These are phyloP conservation scores for Curvularia lunata DNA, from an alignment of 2,329 filamentous ascomycete genomes.

Conservation along the genomic window DNA sequence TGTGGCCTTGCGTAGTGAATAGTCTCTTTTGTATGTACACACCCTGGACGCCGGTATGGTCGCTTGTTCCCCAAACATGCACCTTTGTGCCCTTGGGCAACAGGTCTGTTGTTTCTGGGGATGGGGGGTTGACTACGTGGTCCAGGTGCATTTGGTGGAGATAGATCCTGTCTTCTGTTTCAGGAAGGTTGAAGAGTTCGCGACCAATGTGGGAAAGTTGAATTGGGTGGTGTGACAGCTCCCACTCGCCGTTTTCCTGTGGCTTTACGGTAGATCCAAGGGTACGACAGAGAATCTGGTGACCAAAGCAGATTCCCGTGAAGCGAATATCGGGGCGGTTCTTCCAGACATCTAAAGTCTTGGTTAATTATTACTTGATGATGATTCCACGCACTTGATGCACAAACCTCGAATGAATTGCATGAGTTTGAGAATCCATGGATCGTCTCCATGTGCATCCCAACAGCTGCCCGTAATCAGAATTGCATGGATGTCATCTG, in stretches of 20 bases:
- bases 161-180: constrained; percentile 42
- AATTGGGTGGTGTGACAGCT: constrained; percentile 54
- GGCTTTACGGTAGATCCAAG: constrained; percentile 51
- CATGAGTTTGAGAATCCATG: constrained; percentile 54
- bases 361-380: constrained; percentile 9
- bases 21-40: constrained; percentile 54
- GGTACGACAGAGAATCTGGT: constrained; percentile 55
- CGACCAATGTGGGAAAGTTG: constrained; percentile 50
- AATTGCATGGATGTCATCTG: constrained; percentile 52
- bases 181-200: constrained; percentile 49
- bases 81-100: constrained; percentile 51
- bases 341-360: constrained; percentile 56
- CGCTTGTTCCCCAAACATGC: constrained; percentile 57
- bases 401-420: constrained; percentile 54
- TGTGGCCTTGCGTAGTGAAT: constrained; percentile 57
- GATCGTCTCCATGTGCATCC: constrained; percentile 55
- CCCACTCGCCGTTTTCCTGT: constrained; percentile 53
- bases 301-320: constrained; percentile 57
- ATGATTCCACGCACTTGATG: neutral
- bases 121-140: constrained; percentile 49
- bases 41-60: constrained; percentile 54
- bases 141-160: constrained; percentile 59
- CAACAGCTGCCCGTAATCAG: constrained; percentile 57
- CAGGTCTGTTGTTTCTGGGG: constrained; percentile 27
- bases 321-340: constrained; percentile 59